Conservation (phyloP, 495 filamentous ascomycete species). For the Zalerion maritima region DNA sequence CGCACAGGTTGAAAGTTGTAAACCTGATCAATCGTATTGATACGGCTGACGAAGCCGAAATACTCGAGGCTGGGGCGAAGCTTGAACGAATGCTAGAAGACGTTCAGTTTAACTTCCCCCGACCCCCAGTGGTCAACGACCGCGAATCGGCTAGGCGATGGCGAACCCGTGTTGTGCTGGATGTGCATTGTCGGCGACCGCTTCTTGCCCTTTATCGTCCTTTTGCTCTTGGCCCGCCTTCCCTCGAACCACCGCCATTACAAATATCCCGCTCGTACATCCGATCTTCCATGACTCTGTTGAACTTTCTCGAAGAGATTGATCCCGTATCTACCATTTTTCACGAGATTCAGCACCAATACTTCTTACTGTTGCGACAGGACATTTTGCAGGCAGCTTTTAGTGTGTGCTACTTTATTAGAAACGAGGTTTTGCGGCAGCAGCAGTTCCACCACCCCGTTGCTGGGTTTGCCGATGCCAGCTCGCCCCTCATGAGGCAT, state of each 20-base stretch:
- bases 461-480: too few relatives aligned
- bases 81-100: slow-evolving; percentile 24
- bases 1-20: slow-evolving; percentile 16
- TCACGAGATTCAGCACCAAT: slow-evolving; percentile 18
- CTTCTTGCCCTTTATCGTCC: slow-evolving; percentile 24
- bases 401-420: slow-evolving; percentile 24
- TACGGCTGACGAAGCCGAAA: slow-evolving; percentile 16
- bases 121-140: slow-evolving; percentile 10
- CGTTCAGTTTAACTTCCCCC: slow-evolving; percentile 17
- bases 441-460: slow-evolving; percentile 5
- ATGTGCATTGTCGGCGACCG: slow-evolving; percentile 21
- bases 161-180: slow-evolving; percentile 16
- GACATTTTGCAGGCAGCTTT: slow-evolving; percentile 23
- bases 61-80: slow-evolving; percentile 21
- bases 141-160: slow-evolving; percentile 16
- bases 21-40: slow-evolving; percentile 21
- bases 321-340: slow-evolving; percentile 15
- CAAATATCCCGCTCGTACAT: slow-evolving; percentile 21
- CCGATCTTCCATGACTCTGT: slow-evolving; percentile 22
- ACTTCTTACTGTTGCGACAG: slow-evolving; percentile 17
- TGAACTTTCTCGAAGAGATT: slow-evolving; percentile 22
- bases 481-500: too few relatives aligned
- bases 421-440: slow-evolving; percentile 9
- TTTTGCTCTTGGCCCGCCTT: slow-evolving; percentile 19
- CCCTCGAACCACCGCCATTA: slow-evolving; percentile 17